Conservation (phyloP, 2,329 filamentous ascomycete species). For the Neofusicoccum sp. region DNA sequence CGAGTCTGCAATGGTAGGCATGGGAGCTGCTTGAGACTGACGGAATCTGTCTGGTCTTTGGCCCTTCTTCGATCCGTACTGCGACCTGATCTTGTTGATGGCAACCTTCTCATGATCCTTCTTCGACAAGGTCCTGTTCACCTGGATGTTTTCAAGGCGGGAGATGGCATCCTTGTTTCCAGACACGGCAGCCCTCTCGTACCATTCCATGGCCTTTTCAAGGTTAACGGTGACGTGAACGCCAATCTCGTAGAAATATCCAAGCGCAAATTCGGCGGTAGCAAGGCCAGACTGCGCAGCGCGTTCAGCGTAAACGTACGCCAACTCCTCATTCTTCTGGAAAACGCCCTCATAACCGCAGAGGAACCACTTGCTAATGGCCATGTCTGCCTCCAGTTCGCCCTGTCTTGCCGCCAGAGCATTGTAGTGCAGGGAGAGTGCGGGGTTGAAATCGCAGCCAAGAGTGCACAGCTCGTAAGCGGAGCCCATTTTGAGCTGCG, state of each 20-base stretch:
- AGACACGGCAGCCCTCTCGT: slow-evolving; percentile 81
- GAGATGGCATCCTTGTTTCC: slow-evolving; percentile 86
- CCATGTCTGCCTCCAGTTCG: slow-evolving; percentile 89
- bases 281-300: slow-evolving; percentile 78
- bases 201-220: slow-evolving; percentile 82
- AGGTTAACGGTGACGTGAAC: slow-evolving; percentile 85
- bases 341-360: slow-evolving; percentile 93
- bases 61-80: slow-evolving; percentile 52
- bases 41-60: slow-evolving; percentile 46
- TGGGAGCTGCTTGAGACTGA: slow-evolving; percentile 33
- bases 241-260: slow-evolving; percentile 96
- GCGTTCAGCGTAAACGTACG: slow-evolving; percentile 85
- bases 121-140: slow-evolving; percentile 81
- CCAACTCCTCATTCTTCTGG: slow-evolving; percentile 90
- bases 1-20: slow-evolving; percentile 41
- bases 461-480: slow-evolving; percentile 93
- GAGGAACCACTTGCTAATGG: slow-evolving; percentile 97
- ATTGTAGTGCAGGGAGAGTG: slow-evolving; percentile 92
- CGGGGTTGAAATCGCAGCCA: slow-evolving; percentile 91
- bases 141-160: slow-evolving; percentile 79
- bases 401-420: slow-evolving; percentile 88
- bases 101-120: slow-evolving; percentile 91
- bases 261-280: slow-evolving; percentile 93
- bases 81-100: slow-evolving; percentile 73
- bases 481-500: slow-evolving; percentile 94